Evolutionary conservation across 1,139 yeast genomes (phyloP).

Genomic region (Tardiomyces blankii): DNA sequence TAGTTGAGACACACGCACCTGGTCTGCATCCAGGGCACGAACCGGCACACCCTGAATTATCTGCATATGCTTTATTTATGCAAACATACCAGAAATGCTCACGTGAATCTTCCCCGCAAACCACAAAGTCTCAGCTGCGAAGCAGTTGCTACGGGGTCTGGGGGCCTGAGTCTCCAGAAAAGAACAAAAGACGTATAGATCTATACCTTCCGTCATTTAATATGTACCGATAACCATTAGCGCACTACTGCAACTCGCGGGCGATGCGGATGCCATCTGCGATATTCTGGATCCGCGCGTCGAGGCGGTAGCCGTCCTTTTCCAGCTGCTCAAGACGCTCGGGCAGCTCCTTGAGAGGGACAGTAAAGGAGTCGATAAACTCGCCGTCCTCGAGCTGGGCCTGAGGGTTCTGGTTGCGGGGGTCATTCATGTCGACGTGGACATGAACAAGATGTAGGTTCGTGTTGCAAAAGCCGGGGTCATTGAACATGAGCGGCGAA

Average conservation of each 20-base stretch:
- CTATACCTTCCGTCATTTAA: no score
- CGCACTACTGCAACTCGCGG: neutral
- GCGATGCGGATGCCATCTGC: slow-evolving; percentile 64
- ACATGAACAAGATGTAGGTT: slow-evolving; percentile 73
- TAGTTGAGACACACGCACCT: no score
- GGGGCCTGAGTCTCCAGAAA: no score
- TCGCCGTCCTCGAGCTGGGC: slow-evolving; percentile 80
- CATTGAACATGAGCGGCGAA: slow-evolving; percentile 53
- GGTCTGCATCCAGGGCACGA: no score
- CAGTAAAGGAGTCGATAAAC: slow-evolving; percentile 70
- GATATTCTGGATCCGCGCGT: slow-evolving; percentile 77
- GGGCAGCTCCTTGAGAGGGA: slow-evolving; percentile 53
- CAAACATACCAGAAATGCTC: no score
- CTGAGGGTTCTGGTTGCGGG: slow-evolving; percentile 51
- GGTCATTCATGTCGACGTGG: slow-evolving; percentile 56
- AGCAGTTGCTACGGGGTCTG: no score
- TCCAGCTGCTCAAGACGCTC: slow-evolving; percentile 40
- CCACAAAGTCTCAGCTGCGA: no score
- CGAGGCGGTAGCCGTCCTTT: slow-evolving; percentile 61
- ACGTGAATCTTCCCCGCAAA: no score
- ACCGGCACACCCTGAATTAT: no score
- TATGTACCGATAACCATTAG: no score
- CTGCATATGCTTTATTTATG: no score
- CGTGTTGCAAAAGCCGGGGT: slow-evolving; percentile 93
- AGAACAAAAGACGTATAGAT: no score